A percentile compares a stretch with the other conserved stretches of the same genome.
Evolutionary conservation across 192 early-diverging fungal genomes (phyloP).

Genomic region (Chytriomyces hyalinus): DNA sequence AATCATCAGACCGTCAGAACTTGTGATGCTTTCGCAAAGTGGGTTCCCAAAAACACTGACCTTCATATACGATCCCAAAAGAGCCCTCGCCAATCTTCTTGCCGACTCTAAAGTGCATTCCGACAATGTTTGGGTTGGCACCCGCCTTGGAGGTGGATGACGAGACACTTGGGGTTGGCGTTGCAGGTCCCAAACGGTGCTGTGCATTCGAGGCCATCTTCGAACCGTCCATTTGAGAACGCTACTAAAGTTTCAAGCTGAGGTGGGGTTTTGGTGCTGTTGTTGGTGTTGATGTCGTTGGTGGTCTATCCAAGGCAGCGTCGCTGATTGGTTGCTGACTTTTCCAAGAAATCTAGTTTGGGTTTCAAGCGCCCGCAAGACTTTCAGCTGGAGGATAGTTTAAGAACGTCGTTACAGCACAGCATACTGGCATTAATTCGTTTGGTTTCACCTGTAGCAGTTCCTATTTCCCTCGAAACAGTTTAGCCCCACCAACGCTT

Average conservation of each 20-base stretch:
- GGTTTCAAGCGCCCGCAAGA: no score
- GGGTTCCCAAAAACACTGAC: constrained; percentile 49
- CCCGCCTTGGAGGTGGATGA: constrained; percentile 19
- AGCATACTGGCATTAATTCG: no score
- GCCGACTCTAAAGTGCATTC: constrained; percentile 94
- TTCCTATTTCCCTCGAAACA: no score
- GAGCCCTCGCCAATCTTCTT: constrained; percentile 97
- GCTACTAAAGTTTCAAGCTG: no score
- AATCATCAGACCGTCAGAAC: not conserved
- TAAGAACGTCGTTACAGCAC: no score
- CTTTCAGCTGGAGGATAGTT: no score
- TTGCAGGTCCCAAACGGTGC: not conserved
- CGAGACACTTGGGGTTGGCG: constrained; percentile 1
- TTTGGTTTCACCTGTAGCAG: no score
- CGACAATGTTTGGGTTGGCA: constrained; percentile 77
- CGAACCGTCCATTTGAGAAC: not conserved
- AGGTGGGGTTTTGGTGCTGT: no score
- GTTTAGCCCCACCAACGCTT: no score
- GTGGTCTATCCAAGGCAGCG: not conserved
- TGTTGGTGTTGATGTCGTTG: not conserved
- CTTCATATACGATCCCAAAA: constrained; percentile 99
- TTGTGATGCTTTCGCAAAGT: not conserved
- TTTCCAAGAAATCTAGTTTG: not conserved
- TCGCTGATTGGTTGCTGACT: not conserved
- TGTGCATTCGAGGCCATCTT: not conserved